Percentiles rank a stretch among this genome's conserved stretches.
Conservation (phyloP, 345 rosid species). For the Lenwebbia sp. region DNA sequence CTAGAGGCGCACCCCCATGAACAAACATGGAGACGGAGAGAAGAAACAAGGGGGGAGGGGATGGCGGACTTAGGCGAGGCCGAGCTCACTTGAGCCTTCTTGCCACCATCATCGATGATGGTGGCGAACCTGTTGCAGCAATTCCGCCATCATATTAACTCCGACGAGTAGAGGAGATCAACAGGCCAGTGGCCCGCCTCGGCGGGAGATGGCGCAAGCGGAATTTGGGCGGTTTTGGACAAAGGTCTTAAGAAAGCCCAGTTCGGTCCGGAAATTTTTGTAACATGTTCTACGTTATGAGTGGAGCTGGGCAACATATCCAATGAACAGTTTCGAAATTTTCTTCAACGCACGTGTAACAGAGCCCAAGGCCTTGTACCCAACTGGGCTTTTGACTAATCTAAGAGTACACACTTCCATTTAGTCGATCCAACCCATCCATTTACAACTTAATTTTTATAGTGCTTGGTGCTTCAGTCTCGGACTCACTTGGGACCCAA, state of each 20-base stretch:
- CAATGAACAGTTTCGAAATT: not conserved
- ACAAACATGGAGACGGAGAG: not conserved
- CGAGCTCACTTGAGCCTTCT: not conserved
- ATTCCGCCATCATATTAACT: not conserved
- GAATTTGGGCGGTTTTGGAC: not conserved
- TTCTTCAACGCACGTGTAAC: not conserved
- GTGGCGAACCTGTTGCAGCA: not conserved
- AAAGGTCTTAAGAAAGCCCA: not conserved
- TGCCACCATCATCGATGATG: not conserved
- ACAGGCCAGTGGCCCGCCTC: not conserved
- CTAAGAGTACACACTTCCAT: not conserved
- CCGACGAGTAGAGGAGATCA: not conserved
- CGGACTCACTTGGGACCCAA: not conserved
- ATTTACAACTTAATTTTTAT: not conserved
- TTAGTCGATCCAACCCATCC: not conserved
- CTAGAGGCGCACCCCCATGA: not conserved
- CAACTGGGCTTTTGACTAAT: not conserved
- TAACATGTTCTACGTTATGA: not conserved
- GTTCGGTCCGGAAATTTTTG: not conserved
- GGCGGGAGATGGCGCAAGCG: not conserved
- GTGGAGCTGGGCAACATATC: not conserved
- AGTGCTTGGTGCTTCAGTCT: not conserved
- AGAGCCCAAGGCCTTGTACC: not conserved
- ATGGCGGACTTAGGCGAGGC: not conserved
- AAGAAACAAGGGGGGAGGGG: not conserved